Evolutionary conservation across 192 early-diverging fungal species (phyloP).

Genomic region (Coemansia sp.): DNA sequence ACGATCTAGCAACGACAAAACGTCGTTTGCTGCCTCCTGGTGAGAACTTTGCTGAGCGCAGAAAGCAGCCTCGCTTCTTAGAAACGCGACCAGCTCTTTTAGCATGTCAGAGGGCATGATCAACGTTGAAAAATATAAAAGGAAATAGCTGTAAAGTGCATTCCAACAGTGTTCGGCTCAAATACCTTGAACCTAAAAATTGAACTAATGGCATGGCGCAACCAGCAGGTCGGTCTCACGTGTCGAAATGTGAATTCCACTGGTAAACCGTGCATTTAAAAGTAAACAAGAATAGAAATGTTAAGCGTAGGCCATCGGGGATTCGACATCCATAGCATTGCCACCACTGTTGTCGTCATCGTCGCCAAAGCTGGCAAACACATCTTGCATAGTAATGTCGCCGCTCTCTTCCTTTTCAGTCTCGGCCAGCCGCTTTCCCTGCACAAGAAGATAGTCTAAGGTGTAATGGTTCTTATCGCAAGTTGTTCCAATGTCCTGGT

Average conservation of each 20-base stretch:
- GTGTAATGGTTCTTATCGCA: conserved; percentile 55
- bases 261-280: background rate
- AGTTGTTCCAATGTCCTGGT: conserved; percentile 54
- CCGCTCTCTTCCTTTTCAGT: conserved; percentile 19
- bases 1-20: background rate
- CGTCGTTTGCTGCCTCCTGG: background rate
- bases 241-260: background rate
- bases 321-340: conserved; percentile 30
- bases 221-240: background rate
- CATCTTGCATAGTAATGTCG: conserved; percentile 35
- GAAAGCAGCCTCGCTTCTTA: background rate
- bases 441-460: conserved; percentile 40
- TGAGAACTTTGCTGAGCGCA: background rate
- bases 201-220: background rate
- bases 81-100: background rate
- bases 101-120: background rate
- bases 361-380: conserved; percentile 33
- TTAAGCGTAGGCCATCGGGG: conserved; percentile 5
- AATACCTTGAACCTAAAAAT: background rate
- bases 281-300: background rate
- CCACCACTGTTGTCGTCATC: conserved; percentile 13
- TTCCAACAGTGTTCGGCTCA: background rate
- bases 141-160: background rate
- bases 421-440: conserved; percentile 43
- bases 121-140: background rate